Percentiles rank a stretch among this genome's conserved stretches.
Evolutionary conservation across 192 early-diverging fungal species (phyloP).

Genomic region (Helicostylum pulchrum): DNA sequence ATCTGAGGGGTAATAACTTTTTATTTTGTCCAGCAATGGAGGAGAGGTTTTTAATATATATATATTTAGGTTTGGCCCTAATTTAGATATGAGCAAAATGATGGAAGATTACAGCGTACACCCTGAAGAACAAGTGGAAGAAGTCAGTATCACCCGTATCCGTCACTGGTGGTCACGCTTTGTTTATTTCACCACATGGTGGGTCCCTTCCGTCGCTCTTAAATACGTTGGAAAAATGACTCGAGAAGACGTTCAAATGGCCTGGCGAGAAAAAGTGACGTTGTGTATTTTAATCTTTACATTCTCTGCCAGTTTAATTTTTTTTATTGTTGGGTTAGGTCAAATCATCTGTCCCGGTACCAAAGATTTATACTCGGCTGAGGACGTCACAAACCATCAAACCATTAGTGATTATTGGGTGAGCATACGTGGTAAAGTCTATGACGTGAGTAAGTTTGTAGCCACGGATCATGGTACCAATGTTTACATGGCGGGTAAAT

Average conservation of each 20-base stretch:
- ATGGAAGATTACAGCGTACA: constrained; percentile 38
- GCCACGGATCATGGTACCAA: constrained; percentile 55
- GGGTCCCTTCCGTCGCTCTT: constrained; percentile 64
- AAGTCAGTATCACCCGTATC: constrained; percentile 41
- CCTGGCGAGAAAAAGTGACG: constrained; percentile 90
- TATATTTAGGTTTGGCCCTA: constrained; percentile 30
- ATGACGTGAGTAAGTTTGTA: constrained; percentile 64
- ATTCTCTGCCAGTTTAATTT: constrained; percentile 72
- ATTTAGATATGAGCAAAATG: constrained; percentile 37
- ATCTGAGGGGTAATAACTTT: constrained; percentile 34
- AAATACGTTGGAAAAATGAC: constrained; percentile 68
- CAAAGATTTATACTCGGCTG: constrained; percentile 55
- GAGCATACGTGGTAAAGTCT: constrained; percentile 63
- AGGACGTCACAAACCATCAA: constrained; percentile 59
- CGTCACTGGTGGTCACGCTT: constrained; percentile 66
- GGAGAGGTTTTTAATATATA: not conserved
- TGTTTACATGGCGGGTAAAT: constrained; percentile 35
- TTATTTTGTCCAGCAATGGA: not conserved
- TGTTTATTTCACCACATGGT: constrained; percentile 85
- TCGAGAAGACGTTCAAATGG: constrained; percentile 89
- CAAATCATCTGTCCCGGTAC: constrained; percentile 78
- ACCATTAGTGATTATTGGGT: constrained; percentile 61
- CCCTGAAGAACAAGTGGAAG: constrained; percentile 46
- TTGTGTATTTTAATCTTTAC: constrained; percentile 82
- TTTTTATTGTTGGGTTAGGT: constrained; percentile 85